Evolutionary conservation across 1,284 basidiomycete genomes (phyloP), one percentile per base, ranked within the genome.

Genomic region (Sporisorium sorghi): DNA sequence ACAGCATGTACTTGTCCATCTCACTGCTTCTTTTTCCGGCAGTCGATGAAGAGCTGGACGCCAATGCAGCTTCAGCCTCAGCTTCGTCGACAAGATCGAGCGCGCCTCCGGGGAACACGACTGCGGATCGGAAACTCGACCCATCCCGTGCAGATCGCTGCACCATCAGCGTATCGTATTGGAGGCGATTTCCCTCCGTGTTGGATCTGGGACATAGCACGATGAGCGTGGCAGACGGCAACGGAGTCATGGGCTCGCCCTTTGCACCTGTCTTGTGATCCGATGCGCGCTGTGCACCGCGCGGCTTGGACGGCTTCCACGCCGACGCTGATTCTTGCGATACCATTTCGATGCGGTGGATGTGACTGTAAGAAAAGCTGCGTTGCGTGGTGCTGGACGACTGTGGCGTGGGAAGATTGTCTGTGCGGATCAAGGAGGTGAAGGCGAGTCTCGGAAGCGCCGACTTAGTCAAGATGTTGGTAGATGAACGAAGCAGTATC

Each of bases 101-200:
- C 4, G 73, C 77, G 9, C 80, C 80, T 26, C 80, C 80, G 10
- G 80, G 80, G 26, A 82, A 82, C n/a, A 82, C 80, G 35, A 79
- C 74, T 9, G 80, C 80, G 5, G 77, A 79, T 9, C 79, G 60
- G 61, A 82, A 82, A 52, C 77, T 79, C 2, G 74, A 77, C 14
- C 78, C 78, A 21, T 75, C 58, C 9, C 78, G 51, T 0, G 79
- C 74, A 0, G 77, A 79, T 12, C 80, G 60, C 53, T 79, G 76
- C 7, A 82, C 73, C 77, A 80, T 79, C 30, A 82, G 53, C 3
- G 75, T 79, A 28, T 74, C 70, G 42, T 69, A 76, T 23, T 59
- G 48, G 4, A 62, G 46, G 3, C 44, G 32, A n/a, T n/a, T n/a
- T n/a, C n/a, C n/a, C n/a, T 2, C 46, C 58, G 12, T 54, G 28